Base-by-base conservation (phyloP, 768 basidiomycete genomes). In the Lactifluus hygrophoroides region DNA sequence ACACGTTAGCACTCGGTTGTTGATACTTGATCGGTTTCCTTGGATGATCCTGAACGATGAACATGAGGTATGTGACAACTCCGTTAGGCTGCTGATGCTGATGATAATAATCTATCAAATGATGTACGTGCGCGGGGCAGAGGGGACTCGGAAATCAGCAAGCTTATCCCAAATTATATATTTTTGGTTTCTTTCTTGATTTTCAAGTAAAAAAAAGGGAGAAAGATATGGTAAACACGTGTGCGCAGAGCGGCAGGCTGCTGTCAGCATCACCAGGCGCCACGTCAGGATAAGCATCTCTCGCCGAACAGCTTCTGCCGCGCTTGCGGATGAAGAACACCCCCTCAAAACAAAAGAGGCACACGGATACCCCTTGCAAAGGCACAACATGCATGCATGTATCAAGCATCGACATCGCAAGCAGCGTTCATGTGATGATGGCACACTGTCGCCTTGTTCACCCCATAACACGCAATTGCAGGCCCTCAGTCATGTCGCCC, bases 151-250 rank as follows among this genome's bases (percentile, higher is more conserved):
- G 38, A 5, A 38, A 38, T 17, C n/a, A 38, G 38, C 5, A 9
- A 5, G 9, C 4, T 17, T 4, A 14, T 13, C 11, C 35, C 35
- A 10, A 42, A 42, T 42, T n/a, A n/a, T n/a, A n/a, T n/a, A n/a
- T n/a, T n/a, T n/a, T n/a, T n/a, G n/a, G 13, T 42, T 42, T 19
- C 19, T 42, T 42, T 42, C 40, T 9, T n/a, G n/a, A n/a, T n/a
- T n/a, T n/a, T n/a, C n/a, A n/a, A n/a, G n/a, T n/a, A n/a, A 13
- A 42, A 19, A 13, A 19, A 1, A 9, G 40, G n/a, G n/a, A 42
- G 40, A 42, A 27, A 17, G 25, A 38, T 49, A 34, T 28, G 6
- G 53, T 38, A 32, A 58, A 52, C 57, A 58, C 51, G 57, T 58
- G 57, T 46, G 48, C 48, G 28, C 50, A 40, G 38, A 13, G 13